Percentiles rank a stretch among this genome's conserved stretches.
These are phyloP conservation scores for Thielaviopsis euricoi DNA, from an alignment of 2,329 filamentous ascomycete genomes.

Conservation along the genomic window DNA sequence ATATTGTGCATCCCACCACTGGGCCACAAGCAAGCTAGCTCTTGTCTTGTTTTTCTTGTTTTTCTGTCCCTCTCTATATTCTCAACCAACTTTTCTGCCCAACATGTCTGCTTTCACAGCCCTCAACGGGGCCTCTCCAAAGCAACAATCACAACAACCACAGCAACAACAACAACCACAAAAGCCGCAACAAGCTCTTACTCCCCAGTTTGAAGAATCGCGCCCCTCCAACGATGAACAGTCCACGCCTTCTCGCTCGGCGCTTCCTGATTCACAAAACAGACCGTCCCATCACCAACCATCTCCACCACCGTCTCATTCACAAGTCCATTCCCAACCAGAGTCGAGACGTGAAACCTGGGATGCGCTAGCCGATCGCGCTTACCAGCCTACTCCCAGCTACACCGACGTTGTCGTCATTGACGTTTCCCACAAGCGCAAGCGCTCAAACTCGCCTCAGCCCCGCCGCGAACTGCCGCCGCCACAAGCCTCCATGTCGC, in stretches of 20 bases:
- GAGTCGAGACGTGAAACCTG: constrained; percentile 8
- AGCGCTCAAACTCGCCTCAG: constrained; percentile 50
- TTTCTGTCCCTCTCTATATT: no score
- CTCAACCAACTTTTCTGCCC: neutral
- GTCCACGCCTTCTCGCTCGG: constrained; percentile 12
- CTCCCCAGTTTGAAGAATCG: constrained; percentile 7
- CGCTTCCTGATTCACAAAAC: constrained; percentile 10
- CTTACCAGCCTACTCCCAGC: constrained; percentile 4
- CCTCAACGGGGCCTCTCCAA: constrained; percentile 34
- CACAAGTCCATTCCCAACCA: neutral
- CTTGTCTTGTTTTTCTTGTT: neutral
- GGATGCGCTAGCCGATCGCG: constrained; percentile 7
- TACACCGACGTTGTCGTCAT: constrained; percentile 14
- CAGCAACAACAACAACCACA: constrained; percentile 18
- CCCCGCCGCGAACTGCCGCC: constrained; percentile 21
- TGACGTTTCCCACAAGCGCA: constrained; percentile 46
- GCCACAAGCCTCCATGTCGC: constrained; percentile 23
- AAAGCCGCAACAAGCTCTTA: constrained; percentile 21
- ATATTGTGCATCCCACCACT: neutral
- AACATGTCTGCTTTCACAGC: constrained; percentile 35
- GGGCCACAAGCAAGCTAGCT: neutral
- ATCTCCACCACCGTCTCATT: neutral
- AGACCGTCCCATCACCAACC: neutral
- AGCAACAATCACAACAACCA: constrained; percentile 18
- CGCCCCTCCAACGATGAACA: constrained; percentile 5